phyloP scores from a whole-genome alignment of 2,329 filamentous ascomycete genomes.

The Cadophora gregata region DNA sequence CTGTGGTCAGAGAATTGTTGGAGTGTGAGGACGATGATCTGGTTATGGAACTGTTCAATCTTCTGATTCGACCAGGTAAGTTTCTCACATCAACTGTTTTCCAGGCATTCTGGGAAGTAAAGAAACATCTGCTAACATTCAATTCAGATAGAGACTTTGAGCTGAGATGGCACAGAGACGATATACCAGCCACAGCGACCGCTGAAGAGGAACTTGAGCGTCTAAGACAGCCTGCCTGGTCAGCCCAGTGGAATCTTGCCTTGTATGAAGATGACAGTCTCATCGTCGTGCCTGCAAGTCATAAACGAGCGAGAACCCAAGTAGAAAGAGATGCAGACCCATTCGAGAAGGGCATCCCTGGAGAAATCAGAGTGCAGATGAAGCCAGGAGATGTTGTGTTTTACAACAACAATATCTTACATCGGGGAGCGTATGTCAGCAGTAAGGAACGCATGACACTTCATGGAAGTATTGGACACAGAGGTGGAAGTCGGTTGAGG shows the following conservation, averaged over 20 bases:
- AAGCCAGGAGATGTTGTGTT: conserved; percentile 81
- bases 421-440: conserved; percentile 69
- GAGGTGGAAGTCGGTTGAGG: conserved; percentile 57
- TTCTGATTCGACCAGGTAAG: conserved; percentile 71
- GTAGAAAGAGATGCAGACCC: conserved; percentile 71
- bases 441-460: conserved; percentile 69
- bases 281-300: conserved; percentile 79
- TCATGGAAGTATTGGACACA: conserved; percentile 74
- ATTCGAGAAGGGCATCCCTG: conserved; percentile 65
- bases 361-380: conserved; percentile 69
- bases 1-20: conserved; percentile 69
- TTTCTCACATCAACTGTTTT: background rate
- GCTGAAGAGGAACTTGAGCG: conserved; percentile 70
- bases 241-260: conserved; percentile 89
- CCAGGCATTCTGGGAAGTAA: background rate
- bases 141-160: conserved; percentile 65
- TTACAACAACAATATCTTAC: conserved; percentile 89
- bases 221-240: conserved; percentile 66
- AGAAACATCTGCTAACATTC: background rate
- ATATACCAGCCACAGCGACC: conserved; percentile 71
- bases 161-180: conserved; percentile 85
- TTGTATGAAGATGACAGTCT: conserved; percentile 77
- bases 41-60: conserved; percentile 88
- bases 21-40: conserved; percentile 63
- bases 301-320: conserved; percentile 72